phyloP scores from a whole-genome alignment of 2,329 filamentous ascomycete genomes.

The Chaetomium strumarium region DNA sequence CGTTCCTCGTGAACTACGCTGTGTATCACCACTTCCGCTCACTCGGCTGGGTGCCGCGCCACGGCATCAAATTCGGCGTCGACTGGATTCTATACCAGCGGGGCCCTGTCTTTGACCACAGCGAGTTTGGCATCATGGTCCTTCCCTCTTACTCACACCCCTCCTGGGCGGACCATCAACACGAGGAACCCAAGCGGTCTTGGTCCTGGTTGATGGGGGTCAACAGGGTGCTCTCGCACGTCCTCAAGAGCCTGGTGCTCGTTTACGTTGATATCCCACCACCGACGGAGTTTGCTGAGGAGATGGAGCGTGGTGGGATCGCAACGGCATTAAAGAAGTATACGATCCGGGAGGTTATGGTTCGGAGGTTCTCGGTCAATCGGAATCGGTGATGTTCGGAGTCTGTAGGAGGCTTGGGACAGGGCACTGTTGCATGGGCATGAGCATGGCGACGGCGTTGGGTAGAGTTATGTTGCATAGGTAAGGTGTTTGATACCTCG shows the following conservation, averaged over 20 bases:
- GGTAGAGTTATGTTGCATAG: not conserved
- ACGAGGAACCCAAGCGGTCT: slow-evolving; percentile 43
- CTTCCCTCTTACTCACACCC: slow-evolving; percentile 73
- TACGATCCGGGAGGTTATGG: slow-evolving; percentile 28
- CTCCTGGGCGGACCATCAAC: slow-evolving; percentile 61
- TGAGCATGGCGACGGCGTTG: not conserved
- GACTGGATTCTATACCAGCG: slow-evolving; percentile 94
- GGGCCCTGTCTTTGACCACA: slow-evolving; percentile 90
- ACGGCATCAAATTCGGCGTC: slow-evolving; percentile 89
- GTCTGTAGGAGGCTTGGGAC: not conserved
- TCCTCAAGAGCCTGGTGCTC: slow-evolving; percentile 82
- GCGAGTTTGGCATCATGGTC: slow-evolving; percentile 83
- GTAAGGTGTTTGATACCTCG: too few relatives aligned
- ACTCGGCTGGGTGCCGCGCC: slow-evolving; percentile 87
- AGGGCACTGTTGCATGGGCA: slow-evolving; percentile 6
- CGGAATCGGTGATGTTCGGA: slow-evolving; percentile 26
- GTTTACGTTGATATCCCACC: slow-evolving; percentile 88
- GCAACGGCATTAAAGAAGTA: slow-evolving; percentile 26
- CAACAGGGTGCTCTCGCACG: slow-evolving; percentile 83
- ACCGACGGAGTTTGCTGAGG: slow-evolving; percentile 39
- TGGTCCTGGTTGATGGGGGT: slow-evolving; percentile 88
- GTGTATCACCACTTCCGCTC: slow-evolving; percentile 96
- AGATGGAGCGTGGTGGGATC: slow-evolving; percentile 22
- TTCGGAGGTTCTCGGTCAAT: slow-evolving; percentile 29
- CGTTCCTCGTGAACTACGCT: slow-evolving; percentile 79